Percentiles rank a stretch among this genome's conserved stretches.
Evolutionary conservation across 768 basidiomycete species (phyloP).

Genomic region (Hortiboletus flavorubellus): DNA sequence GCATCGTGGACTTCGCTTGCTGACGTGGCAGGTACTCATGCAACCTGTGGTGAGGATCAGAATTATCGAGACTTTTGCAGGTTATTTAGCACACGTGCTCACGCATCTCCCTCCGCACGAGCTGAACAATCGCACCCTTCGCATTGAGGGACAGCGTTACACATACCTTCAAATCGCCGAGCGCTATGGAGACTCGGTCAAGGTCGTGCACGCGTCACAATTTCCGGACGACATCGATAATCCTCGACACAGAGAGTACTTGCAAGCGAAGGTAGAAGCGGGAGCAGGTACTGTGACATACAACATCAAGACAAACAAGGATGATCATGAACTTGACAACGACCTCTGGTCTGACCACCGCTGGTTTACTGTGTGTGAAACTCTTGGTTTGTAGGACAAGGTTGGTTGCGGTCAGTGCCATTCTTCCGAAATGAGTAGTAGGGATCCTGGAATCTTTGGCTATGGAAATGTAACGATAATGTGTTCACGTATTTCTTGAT

Average conservation of each 20-base stretch:
- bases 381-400: slow-evolving; percentile 16
- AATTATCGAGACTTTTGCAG: slow-evolving; percentile 1
- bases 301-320: slow-evolving; percentile 6
- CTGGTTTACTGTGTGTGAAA: slow-evolving; percentile 23
- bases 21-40: slow-evolving; percentile 19
- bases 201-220: neutral
- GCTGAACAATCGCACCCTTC: slow-evolving; percentile 13
- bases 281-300: slow-evolving; percentile 9
- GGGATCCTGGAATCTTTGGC: neutral
- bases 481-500: neutral
- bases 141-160: slow-evolving; percentile 17
- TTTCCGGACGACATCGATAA: slow-evolving; percentile 11
- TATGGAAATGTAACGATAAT: neutral
- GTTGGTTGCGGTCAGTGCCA: neutral
- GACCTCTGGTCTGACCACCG: slow-evolving; percentile 22
- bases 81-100: slow-evolving; percentile 22
- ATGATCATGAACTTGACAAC: slow-evolving; percentile 24
- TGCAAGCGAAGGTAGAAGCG: slow-evolving; percentile 13
- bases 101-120: slow-evolving; percentile 9
- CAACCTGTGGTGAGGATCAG: neutral
- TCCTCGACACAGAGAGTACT: slow-evolving; percentile 8
- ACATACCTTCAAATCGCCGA: slow-evolving; percentile 8
- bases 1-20: slow-evolving; percentile 24
- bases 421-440: neutral
- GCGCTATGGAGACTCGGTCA: slow-evolving; percentile 8